Evolutionary conservation across 495 filamentous ascomycete species (phyloP).

Genomic region (Penicillium ucsense): DNA sequence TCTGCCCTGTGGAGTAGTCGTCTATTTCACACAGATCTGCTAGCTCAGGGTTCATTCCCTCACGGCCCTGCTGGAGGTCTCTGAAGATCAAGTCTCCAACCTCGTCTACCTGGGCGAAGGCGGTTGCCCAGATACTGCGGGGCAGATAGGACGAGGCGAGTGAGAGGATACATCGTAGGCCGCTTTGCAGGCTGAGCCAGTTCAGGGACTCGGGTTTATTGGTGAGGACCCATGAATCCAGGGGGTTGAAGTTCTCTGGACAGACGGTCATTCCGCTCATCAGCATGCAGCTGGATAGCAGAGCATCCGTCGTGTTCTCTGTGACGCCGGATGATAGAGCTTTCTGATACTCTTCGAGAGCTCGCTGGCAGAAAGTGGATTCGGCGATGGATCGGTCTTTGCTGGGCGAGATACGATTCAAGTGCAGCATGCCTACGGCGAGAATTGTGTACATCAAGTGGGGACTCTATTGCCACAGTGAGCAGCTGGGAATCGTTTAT

Average conservation of each 20-base stretch:
- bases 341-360: conserved; percentile 22
- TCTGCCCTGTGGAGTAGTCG: conserved; percentile 21
- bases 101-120: conserved; percentile 20
- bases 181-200: conserved; percentile 34
- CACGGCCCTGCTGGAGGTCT: conserved; percentile 18
- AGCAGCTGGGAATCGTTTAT: too few species aligned
- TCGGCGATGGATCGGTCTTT: conserved; percentile 23
- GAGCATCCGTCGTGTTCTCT: conserved; percentile 22
- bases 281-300: conserved; percentile 33
- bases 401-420: conserved; percentile 22
- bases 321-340: conserved; percentile 15
- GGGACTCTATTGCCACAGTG: conserved; percentile 30
- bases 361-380: conserved; percentile 32
- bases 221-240: conserved; percentile 35
- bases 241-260: conserved; percentile 21
- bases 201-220: conserved; percentile 25
- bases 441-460: conserved; percentile 37
- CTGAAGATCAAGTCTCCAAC: conserved; percentile 13
- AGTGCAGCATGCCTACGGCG: conserved; percentile 29
- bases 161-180: conserved; percentile 23
- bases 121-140: conserved; percentile 24
- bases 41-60: conserved; percentile 23
- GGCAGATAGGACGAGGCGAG: conserved; percentile 19
- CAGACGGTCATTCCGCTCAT: conserved; percentile 30
- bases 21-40: conserved; percentile 30